Conservation (phyloP, 768 basidiomycete species). For the Boletus subparvulus region DNA sequence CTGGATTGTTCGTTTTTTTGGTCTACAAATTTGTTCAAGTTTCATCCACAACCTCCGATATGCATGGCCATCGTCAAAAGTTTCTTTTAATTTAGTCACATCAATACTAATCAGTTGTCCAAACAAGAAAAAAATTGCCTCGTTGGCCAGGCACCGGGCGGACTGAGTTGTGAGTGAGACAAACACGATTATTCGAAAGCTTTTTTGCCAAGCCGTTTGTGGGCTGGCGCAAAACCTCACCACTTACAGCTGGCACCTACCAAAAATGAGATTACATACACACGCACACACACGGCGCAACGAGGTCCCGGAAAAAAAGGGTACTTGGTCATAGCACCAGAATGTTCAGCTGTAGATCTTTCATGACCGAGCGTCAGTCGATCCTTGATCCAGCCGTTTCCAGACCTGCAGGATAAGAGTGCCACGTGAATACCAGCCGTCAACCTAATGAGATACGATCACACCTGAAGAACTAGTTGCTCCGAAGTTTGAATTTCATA, state of each 20-base stretch:
- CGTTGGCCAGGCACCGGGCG: conserved; percentile 17
- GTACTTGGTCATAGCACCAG: conserved; percentile 24
- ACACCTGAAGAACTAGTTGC: conserved; percentile 33
- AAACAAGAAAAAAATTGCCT: conserved; percentile 8
- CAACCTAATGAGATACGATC: conserved; percentile 20
- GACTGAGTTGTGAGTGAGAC: conserved; percentile 11
- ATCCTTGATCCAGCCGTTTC: conserved; percentile 36
- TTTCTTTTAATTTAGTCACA: conserved; percentile 16
- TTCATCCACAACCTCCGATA: conserved; percentile 14
- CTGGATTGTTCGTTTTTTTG: conserved; percentile 6
- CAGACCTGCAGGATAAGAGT: conserved; percentile 28
- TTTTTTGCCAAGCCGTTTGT: conserved; percentile 16
- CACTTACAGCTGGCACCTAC: conserved; percentile 23
- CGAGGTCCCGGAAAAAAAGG: conserved; percentile 14
- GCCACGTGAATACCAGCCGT: conserved; percentile 24
- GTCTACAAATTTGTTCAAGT: conserved; percentile 8
- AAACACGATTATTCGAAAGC: conserved; percentile 9
- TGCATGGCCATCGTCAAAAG: conserved; percentile 10
- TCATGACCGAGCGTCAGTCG: conserved; percentile 38
- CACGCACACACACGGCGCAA: conserved; percentile 16
- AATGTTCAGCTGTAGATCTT: conserved; percentile 29
- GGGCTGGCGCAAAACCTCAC: conserved; percentile 21
- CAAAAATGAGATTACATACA: conserved; percentile 27
- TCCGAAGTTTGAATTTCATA: conserved; percentile 41
- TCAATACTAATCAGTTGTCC: conserved; percentile 9